Percentiles rank a stretch among this genome's conserved stretches.
Conservation (phyloP, 208 protist species). For the Borovskyia barvae region DNA sequence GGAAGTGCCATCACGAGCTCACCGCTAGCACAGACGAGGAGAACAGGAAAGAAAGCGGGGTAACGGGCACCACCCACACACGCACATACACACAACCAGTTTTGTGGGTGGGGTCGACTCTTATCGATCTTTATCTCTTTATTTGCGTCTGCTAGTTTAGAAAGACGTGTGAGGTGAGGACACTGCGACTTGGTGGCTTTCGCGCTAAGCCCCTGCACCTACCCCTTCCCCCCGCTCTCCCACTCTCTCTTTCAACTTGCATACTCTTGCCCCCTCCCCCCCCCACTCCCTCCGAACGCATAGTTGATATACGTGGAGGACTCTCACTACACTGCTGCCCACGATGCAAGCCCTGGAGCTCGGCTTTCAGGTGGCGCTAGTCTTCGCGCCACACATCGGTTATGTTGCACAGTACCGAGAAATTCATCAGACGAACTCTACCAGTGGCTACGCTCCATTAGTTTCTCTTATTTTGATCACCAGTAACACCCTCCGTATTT, state of each 20-base stretch:
- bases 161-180: too few species aligned
- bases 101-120: too few species aligned
- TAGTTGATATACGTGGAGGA: neutral
- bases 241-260: neutral
- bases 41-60: too few species aligned
- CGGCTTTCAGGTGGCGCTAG: slow-evolving; percentile 47
- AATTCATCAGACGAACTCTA: slow-evolving; percentile 34
- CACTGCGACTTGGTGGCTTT: too few species aligned
- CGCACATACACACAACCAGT: neutral
- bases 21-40: too few species aligned
- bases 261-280: neutral
- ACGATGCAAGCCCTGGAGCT: slow-evolving; percentile 1
- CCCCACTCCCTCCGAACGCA: neutral
- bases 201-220: slow-evolving; percentile 1
- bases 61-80: neutral
- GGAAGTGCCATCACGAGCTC: too few species aligned
- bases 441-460: slow-evolving; percentile 60
- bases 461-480: slow-evolving; percentile 74
- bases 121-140: too few species aligned
- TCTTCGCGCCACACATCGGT: slow-evolving; percentile 66
- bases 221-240: neutral
- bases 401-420: slow-evolving; percentile 62
- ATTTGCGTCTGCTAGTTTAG: too few species aligned
- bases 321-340: too few species aligned
- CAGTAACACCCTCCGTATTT: slow-evolving; percentile 78